Percentiles rank a stretch among this genome's conserved stretches.
Conservation (phyloP, 352 stramenopile genomes). For the Thalassiosira pacifica region DNA sequence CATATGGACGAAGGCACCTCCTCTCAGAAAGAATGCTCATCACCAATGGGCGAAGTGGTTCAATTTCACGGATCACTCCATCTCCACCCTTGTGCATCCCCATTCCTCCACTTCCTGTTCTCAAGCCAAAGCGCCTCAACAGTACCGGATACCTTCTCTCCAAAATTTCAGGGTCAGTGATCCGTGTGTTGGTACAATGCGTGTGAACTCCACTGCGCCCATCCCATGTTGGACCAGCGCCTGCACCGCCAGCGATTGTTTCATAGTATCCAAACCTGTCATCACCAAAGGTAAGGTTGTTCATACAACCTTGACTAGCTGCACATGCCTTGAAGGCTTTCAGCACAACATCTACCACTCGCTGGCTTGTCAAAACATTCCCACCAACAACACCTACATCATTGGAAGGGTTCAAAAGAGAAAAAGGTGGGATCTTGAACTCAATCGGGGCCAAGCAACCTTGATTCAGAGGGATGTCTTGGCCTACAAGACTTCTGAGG, state of each 20-base stretch:
- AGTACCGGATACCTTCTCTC: conserved; percentile 91
- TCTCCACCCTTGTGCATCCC: conserved; percentile 93
- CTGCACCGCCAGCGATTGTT: conserved; percentile 98
- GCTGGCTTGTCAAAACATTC: conserved; percentile 94
- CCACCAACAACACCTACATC: conserved; percentile 97
- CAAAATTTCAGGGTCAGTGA: conserved; percentile 99
- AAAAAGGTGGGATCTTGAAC: conserved; percentile 94
- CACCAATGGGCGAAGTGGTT: conserved; percentile 94
- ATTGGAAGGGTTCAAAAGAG: conserved; percentile 95
- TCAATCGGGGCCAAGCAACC: conserved; percentile 95
- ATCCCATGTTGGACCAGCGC: conserved; percentile 95
- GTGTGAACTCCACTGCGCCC: conserved; percentile 97
- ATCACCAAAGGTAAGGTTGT: conserved; percentile 99
- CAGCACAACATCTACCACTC: conserved; percentile 98
- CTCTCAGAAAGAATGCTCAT: conserved; percentile 98
- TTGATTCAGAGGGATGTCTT: conserved; percentile 97
- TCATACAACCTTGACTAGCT: conserved; percentile 99
- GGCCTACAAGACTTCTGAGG: conserved; percentile 93
- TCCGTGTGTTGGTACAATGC: conserved; percentile 99
- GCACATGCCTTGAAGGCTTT: conserved; percentile 96
- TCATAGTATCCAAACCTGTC: conserved; percentile 97
- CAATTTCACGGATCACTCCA: conserved; percentile 95
- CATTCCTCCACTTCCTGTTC: conserved; percentile 88
- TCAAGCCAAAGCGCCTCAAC: conserved; percentile 81
- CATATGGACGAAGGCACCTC: conserved; percentile 94